Conservation (phyloP, 1,284 basidiomycete species). For the Ganoderma multipileum region DNA sequence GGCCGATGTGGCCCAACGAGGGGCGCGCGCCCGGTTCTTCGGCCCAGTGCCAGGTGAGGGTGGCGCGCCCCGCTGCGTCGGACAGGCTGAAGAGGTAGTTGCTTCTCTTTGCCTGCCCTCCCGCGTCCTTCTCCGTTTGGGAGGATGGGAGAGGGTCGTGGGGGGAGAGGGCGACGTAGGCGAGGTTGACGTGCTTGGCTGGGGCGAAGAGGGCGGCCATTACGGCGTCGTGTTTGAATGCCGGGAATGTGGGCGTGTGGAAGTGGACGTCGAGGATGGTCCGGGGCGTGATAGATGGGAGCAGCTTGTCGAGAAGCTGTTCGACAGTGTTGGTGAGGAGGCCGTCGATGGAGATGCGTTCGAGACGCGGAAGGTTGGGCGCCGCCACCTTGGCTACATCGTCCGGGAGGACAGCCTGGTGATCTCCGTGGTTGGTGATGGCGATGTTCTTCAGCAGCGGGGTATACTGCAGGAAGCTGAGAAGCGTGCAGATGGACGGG, state of each 20-base stretch:
- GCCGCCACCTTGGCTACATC: background rate
- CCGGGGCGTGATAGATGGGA: constrained; percentile 2
- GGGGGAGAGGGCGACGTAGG: constrained; percentile 8
- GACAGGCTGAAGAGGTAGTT: constrained; percentile 20
- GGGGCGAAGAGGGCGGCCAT: constrained; percentile 5
- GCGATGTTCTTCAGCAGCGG: constrained; percentile 13
- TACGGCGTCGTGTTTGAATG: constrained; percentile 6
- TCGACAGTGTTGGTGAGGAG: constrained; percentile 10
- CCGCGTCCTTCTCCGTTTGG: background rate
- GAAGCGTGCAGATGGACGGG: constrained; percentile 13
- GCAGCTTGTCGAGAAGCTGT: constrained; percentile 11
- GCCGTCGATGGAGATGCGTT: constrained; percentile 14
- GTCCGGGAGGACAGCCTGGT: constrained; percentile 9
- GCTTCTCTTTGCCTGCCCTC: background rate
- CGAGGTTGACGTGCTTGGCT: constrained; percentile 14
- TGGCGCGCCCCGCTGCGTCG: constrained; percentile 18
- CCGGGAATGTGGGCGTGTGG: constrained; percentile 6
- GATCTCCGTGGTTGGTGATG: constrained; percentile 7
- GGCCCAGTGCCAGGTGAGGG: constrained; percentile 23
- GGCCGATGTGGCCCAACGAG: constrained; percentile 18
- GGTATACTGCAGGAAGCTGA: constrained; percentile 16
- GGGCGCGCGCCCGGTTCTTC: constrained; percentile 3
- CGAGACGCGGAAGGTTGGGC: constrained; percentile 15
- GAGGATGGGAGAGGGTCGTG: background rate
- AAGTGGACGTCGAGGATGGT: constrained; percentile 17